Base-by-base conservation (phyloP, 1,284 basidiomycete species). In the Phellopilus nigrolimitatus region DNA sequence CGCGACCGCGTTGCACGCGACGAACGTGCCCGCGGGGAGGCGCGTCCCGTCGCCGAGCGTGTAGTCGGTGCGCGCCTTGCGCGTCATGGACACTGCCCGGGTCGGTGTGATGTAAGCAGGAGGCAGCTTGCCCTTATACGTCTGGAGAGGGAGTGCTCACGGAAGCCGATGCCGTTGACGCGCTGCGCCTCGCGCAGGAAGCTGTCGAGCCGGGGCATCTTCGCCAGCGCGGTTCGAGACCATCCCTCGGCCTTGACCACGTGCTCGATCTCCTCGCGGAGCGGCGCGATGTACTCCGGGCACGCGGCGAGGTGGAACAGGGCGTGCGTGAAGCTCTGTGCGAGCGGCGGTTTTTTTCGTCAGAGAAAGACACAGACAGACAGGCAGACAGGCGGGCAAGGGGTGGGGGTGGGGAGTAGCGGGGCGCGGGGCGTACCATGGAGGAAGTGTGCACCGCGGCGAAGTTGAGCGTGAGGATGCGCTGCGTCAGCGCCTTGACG, bases 141-240 rank as follows among this genome's bases (percentile, higher is more conserved):
- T 7, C 13, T 31, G 9, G 15, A 15, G 13, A 37, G 25, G 22
- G 17, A 58, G 15, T 3, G 62, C 65, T 42, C 59, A 68, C 69
- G 28, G n/a, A 54, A 27, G 34, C 49, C 54, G 2, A 66, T 44
- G 0, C 67, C 65, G 33, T 66, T 61, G 13, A 68, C 38, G 1
- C 75, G 64, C 49, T 69, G 64, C 1, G 64, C 63, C 57, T 78
- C 76, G 40, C 63, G 67, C 22, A 79, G 22, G 58, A 78, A 74
- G 55, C 75, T 78, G 57, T 79, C 75, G 1, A 75, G 46, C 55
- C 69, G 72, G 41, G 57, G 59, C 71, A 78, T 71, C 44, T 69
- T 69, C 31, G 55, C 62, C 36, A 78, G 52, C 0, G 69, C 64
- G 0, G 51, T 58, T 56, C 73, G 75, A 3, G 72, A 68, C 74